Conservation (phyloP, 345 rosid species). For the Excoecaria agallocha region DNA sequence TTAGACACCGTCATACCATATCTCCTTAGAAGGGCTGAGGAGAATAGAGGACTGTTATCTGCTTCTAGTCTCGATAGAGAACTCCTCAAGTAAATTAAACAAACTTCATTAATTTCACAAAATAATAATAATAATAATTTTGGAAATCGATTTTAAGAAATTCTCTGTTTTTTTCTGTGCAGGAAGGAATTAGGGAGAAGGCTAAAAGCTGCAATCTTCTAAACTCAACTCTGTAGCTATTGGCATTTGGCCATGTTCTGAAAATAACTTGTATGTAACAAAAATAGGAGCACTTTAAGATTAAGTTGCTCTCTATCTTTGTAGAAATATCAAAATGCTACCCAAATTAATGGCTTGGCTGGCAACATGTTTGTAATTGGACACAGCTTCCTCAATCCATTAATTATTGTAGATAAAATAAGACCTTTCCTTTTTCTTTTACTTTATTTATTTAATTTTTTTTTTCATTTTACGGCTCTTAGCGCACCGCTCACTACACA, state of each 20-base stretch:
- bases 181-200: constrained; percentile 77
- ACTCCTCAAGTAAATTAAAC: constrained; percentile 53
- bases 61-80: constrained; percentile 59
- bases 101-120: too few species aligned
- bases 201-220: constrained; percentile 38
- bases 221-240: constrained; percentile 7
- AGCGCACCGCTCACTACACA: too few species aligned
- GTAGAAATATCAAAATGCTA: too few species aligned
- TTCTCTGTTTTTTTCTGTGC: constrained; percentile 12
- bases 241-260: neutral
- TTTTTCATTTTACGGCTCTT: too few species aligned
- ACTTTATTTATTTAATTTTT: too few species aligned
- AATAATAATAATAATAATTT: too few species aligned
- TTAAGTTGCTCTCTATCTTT: neutral
- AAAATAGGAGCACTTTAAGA: neutral
- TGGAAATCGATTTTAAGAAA: neutral
- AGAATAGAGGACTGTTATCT: constrained; percentile 75
- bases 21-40: constrained; percentile 86
- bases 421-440: too few species aligned
- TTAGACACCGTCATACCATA: constrained; percentile 73
- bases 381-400: neutral
- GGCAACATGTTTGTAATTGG: neutral
- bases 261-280: neutral
- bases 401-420: too few species aligned
- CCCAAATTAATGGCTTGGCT: too few species aligned